These are phyloP conservation scores for Diplodia intermedia DNA, from an alignment of 2,329 filamentous ascomycete species.

Conservation along the genomic window DNA sequence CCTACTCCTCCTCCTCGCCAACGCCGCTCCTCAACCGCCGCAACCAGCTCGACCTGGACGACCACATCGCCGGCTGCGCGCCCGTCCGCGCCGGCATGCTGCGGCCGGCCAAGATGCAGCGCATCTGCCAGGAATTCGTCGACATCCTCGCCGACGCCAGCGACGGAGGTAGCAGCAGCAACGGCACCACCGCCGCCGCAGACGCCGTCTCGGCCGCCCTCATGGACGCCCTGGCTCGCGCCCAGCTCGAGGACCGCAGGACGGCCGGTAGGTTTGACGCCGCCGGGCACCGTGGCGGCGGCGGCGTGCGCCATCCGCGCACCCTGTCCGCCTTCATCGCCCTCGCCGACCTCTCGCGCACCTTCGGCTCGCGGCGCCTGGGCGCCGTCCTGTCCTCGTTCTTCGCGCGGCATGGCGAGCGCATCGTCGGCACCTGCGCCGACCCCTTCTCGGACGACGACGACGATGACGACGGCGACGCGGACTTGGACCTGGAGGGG, in stretches of 20 bases:
- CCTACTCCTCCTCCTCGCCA: not conserved
- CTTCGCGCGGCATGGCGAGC: slow-evolving; percentile 18
- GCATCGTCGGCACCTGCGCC: not conserved
- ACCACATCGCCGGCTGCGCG: slow-evolving; percentile 12
- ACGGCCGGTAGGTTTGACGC: not conserved
- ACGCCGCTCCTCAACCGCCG: slow-evolving; percentile 9
- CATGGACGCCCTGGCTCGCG: slow-evolving; percentile 5
- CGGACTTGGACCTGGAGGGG: not conserved
- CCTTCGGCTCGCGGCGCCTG: slow-evolving; percentile 15
- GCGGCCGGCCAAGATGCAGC: not conserved
- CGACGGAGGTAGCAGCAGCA: not conserved
- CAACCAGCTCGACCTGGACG: slow-evolving; percentile 25
- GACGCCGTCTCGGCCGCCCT: not conserved
- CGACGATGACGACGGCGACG: not conserved
- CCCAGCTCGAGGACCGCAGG: slow-evolving; percentile 6
- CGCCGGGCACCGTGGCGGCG: not conserved
- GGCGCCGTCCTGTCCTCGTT: slow-evolving; percentile 6
- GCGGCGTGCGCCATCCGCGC: not conserved
- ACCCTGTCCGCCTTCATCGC: slow-evolving; percentile 11
- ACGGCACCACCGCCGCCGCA: not conserved
- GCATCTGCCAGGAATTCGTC: slow-evolving; percentile 2
- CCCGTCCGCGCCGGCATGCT: not conserved
- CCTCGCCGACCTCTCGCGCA: slow-evolving; percentile 26
- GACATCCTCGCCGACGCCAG: slow-evolving; percentile 17
- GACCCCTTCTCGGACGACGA: not conserved